Evolutionary conservation across 1,284 basidiomycete genomes (phyloP).

Genomic region (Tilletia horrida): DNA sequence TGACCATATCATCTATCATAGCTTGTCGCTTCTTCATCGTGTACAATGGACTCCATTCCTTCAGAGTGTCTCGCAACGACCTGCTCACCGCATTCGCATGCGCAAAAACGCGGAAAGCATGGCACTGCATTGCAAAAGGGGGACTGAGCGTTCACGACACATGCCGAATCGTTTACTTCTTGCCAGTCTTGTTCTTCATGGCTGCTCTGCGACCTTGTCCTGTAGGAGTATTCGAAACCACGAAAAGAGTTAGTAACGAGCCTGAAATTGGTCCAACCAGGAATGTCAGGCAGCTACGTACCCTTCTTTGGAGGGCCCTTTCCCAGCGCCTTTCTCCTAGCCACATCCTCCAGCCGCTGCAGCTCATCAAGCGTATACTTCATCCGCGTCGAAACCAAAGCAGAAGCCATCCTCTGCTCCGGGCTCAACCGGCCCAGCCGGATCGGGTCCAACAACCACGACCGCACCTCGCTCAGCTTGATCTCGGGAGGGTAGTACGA

Average conservation of each 20-base stretch:
- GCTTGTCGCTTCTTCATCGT: no score
- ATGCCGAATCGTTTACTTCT: no score
- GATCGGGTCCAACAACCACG: constrained; percentile 20
- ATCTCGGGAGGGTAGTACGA: constrained; percentile 48
- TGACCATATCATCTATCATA: no score
- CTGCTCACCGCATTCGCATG: no score
- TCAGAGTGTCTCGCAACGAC: no score
- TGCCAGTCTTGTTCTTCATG: constrained; percentile 47
- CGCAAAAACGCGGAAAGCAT: no score
- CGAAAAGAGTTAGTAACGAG: background rate
- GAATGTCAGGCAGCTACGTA: constrained; percentile 28
- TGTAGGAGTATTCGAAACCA: constrained; percentile 16
- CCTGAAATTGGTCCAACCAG: background rate
- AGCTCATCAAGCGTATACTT: constrained; percentile 35
- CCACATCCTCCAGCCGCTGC: constrained; percentile 44
- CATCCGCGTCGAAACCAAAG: constrained; percentile 21
- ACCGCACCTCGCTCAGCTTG: constrained; percentile 34
- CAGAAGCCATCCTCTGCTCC: background rate
- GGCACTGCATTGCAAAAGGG: no score
- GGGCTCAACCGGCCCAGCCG: background rate
- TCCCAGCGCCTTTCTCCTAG: constrained; percentile 45
- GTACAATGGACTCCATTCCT: no score
- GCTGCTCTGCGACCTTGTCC: constrained; percentile 52
- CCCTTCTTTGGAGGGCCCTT: constrained; percentile 55
- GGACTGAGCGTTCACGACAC: no score